These are phyloP conservation scores for Blastobotrys malaysiensis DNA, from an alignment of 1,139 yeast species.

Conservation along the genomic window DNA sequence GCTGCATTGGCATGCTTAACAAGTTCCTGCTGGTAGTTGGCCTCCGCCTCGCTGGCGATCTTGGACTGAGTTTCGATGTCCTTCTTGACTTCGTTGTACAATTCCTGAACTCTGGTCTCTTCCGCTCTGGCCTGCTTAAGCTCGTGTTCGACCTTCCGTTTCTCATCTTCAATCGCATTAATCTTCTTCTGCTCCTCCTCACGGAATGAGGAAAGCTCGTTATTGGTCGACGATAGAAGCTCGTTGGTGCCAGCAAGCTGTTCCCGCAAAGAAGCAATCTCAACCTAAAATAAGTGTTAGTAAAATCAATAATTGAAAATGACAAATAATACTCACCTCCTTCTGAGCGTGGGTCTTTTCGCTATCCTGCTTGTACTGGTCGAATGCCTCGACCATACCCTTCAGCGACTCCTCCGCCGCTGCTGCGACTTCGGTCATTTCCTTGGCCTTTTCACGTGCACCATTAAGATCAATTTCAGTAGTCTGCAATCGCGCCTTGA, in stretches of 20 bases:
- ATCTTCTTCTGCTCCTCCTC: conserved; percentile 22
- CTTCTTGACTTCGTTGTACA: conserved; percentile 28
- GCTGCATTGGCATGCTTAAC: conserved; percentile 54
- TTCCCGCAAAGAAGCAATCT: conserved; percentile 38
- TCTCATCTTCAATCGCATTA: conserved; percentile 30
- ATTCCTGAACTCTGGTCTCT: conserved; percentile 32
- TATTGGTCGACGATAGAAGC: conserved; percentile 23
- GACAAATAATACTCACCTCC: conserved; percentile 31
- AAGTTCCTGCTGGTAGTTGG: conserved; percentile 54
- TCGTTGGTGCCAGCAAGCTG: conserved; percentile 33
- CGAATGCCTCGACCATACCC: conserved; percentile 40
- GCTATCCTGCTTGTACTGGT: conserved; percentile 38
- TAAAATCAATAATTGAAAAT: background rate
- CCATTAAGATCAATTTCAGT: conserved; percentile 44
- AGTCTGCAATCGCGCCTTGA: conserved; percentile 39
- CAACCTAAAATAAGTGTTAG: conserved; percentile 24
- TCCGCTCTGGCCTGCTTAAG: conserved; percentile 41
- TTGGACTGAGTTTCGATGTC: conserved; percentile 52
- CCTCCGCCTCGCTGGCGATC: conserved; percentile 48
- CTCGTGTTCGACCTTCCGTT: conserved; percentile 37
- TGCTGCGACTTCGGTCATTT: conserved; percentile 45
- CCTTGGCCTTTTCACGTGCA: conserved; percentile 44
- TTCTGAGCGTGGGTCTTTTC: conserved; percentile 39
- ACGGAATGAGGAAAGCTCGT: conserved; percentile 22
- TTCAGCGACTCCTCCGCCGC: conserved; percentile 48